Conservation (phyloP, 148 eudicot genomes). For the Vaccinium macrocarpon region DNA sequence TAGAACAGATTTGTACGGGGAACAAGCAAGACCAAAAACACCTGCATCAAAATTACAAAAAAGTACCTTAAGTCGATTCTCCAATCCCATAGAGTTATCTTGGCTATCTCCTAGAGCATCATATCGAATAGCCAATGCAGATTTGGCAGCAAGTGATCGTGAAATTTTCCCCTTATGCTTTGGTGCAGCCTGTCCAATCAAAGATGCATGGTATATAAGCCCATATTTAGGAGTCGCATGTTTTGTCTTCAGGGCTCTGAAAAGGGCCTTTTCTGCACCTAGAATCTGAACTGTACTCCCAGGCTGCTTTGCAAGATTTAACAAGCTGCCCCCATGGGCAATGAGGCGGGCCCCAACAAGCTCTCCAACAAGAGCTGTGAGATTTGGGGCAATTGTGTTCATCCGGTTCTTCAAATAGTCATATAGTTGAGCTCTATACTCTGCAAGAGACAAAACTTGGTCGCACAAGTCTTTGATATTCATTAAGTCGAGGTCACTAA, state of each 20-base stretch:
- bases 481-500: conserved; percentile 79
- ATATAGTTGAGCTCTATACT: conserved; percentile 86
- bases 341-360: conserved; percentile 97
- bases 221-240: conserved; percentile 98
- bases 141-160: conserved; percentile 88
- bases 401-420: conserved; percentile 90
- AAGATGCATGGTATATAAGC: conserved; percentile 88
- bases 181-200: conserved; percentile 96
- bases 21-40: not conserved
- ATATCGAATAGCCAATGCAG: conserved; percentile 81
- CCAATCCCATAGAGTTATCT: conserved; percentile 88
- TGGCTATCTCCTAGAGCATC: conserved; percentile 89
- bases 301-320: conserved; percentile 95
- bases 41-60: not conserved
- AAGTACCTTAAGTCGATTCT: conserved; percentile 68
- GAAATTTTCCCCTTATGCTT: conserved; percentile 92
- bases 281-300: conserved; percentile 98
- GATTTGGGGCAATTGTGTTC: conserved; percentile 95
- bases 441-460: conserved; percentile 83
- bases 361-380: conserved; percentile 95
- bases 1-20: conserved; percentile 5
- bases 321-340: conserved; percentile 90
- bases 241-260: conserved; percentile 92
- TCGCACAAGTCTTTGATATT: conserved; percentile 87
- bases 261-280: conserved; percentile 96